Conservation (phyloP, 2,329 filamentous ascomycete genomes). For the Stachybotrys chartarum region DNA sequence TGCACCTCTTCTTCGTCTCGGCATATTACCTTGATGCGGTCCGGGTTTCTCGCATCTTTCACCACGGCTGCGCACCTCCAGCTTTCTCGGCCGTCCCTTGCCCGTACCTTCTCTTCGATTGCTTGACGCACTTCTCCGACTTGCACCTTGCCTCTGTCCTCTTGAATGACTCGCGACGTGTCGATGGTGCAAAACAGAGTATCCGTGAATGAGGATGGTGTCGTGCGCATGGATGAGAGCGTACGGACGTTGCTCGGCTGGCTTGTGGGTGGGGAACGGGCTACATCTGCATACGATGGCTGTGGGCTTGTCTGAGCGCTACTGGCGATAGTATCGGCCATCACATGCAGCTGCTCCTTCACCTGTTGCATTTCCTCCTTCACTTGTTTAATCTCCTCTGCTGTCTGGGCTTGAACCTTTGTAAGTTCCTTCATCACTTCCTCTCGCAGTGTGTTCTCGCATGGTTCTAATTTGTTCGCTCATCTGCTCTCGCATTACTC, state of each 20-base stretch:
- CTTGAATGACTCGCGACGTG: not conserved
- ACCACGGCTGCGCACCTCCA: too few relatives aligned
- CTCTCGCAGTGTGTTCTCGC: too few relatives aligned
- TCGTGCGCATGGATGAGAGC: not conserved
- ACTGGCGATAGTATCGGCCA: too few relatives aligned
- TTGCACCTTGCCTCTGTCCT: not conserved
- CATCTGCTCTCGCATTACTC: too few relatives aligned
- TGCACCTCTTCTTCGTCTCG: conserved; percentile 4
- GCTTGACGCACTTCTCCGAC: not conserved
- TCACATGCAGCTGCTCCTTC: not conserved
- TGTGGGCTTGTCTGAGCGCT: not conserved
- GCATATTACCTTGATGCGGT: conserved; percentile 2
- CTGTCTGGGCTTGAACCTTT: conserved; percentile 1
- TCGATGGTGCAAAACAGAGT: not conserved
- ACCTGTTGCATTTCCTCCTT: not conserved
- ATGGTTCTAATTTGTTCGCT: too few relatives aligned
- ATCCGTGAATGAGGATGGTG: not conserved
- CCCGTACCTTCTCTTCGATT: not conserved
- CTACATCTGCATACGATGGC: not conserved
- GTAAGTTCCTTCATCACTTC: too few relatives aligned
- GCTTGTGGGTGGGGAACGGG: not conserved
- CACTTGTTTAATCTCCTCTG: not conserved
- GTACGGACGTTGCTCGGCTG: not conserved
- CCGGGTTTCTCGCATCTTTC: too few relatives aligned
- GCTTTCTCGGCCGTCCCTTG: too few relatives aligned